Base-by-base conservation (phyloP, 2,329 filamentous ascomycete genomes). In the Pestalotiopsis fici region DNA sequence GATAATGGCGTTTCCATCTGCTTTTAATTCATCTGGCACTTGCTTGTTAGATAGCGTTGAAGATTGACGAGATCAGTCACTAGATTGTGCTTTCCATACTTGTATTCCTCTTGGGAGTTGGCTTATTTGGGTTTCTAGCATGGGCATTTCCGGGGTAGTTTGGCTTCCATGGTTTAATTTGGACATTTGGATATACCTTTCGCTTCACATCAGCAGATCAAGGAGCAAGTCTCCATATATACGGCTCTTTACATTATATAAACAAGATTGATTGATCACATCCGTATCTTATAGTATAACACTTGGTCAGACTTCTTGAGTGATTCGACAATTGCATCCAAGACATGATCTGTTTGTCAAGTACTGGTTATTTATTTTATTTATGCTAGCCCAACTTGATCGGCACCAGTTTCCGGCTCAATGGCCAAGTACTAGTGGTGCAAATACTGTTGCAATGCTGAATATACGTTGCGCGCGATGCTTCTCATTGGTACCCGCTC, bases 401-500 rank as follows among this genome's bases (percentile, higher is more conserved):
- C 6, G 21, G 18, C 43, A 50, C 43, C 43, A 50, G 21, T n/a
- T 23, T 11, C 18, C n/a, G n/a, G 18, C 43, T 50, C 43, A 5
- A 18, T 3, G n/a, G 43, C 43, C n/a, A 21, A 50, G 6, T 18
- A 23, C 43, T 50, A 7, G 31, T 9, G 11, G 3, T 35, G 5
- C 43, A 9, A 50, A 9, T 23, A 50, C 43, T 35, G 31, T 6
- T 35, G 4, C n/a, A n/a, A 43, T 23, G 43, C 18, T 50, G 9
- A n/a, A 9, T 50, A n/a, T 18, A 3, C n/a, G n/a, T n/a, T 50
- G 43, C 15, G 21, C 31, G 21, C 9, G 21, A 7, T n/a, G 18
- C 43, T 50, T 12, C 13, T 65, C 23, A 66, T 57, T 66, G 55
- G 39, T 66, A 66, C 1, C 64, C 57, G 18, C 55, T 61, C 21